Evolutionary conservation across 2,329 filamentous ascomycete genomes (phyloP).

Genomic region (Gliomastix tumulicola): DNA sequence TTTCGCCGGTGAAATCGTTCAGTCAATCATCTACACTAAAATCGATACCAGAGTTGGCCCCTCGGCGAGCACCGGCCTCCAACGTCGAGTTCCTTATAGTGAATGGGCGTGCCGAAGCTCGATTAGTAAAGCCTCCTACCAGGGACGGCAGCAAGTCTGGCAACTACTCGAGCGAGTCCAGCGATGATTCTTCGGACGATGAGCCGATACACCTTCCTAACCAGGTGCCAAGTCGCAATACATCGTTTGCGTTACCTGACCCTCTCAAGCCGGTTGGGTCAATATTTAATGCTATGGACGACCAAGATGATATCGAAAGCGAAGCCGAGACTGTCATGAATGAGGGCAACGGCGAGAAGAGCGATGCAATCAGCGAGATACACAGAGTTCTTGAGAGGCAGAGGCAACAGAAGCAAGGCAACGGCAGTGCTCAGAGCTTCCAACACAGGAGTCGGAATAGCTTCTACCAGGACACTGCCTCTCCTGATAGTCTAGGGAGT

Average conservation of each 20-base stretch:
- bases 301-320: slow-evolving; percentile 41
- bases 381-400: slow-evolving; percentile 46
- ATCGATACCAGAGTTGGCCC: slow-evolving; percentile 49
- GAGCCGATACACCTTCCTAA: slow-evolving; percentile 60
- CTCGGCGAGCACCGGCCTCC: slow-evolving; percentile 37
- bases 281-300: slow-evolving; percentile 24
- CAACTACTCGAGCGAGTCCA: slow-evolving; percentile 15
- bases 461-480: slow-evolving; percentile 1
- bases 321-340: slow-evolving; percentile 53
- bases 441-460: slow-evolving; percentile 39
- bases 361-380: slow-evolving; percentile 55
- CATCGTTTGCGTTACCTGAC: slow-evolving; percentile 51
- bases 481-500: slow-evolving; percentile 10
- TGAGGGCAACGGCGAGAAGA: slow-evolving; percentile 29
- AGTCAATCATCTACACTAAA: slow-evolving; percentile 43
- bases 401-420: slow-evolving; percentile 22
- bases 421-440: background rate
- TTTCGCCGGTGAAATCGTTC: slow-evolving; percentile 45
- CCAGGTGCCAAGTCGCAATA: slow-evolving; percentile 42
- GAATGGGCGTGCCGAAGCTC: slow-evolving; percentile 49
- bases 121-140: slow-evolving; percentile 23
- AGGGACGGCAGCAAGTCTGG: background rate
- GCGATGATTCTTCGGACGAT: slow-evolving; percentile 47
- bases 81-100: slow-evolving; percentile 58
- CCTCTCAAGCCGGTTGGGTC: slow-evolving; percentile 41